A percentile compares a stretch with the other conserved stretches of the same genome.
These are phyloP conservation scores for Penicillium sp. DNA, from an alignment of 2,329 filamentous ascomycete genomes.

Conservation along the genomic window DNA sequence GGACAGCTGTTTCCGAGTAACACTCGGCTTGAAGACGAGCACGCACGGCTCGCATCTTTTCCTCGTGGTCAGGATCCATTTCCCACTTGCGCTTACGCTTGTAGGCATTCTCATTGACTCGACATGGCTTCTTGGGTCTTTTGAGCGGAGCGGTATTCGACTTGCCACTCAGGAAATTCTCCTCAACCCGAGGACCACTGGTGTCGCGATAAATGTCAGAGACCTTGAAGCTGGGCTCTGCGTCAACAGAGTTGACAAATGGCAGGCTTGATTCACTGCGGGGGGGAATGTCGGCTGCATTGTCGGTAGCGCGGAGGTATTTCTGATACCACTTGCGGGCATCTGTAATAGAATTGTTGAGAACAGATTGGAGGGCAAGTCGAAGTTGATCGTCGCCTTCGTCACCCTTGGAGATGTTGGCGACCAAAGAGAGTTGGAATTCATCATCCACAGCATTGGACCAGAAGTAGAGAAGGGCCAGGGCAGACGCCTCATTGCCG, in stretches of 20 bases:
- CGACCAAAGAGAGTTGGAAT: conserved; percentile 17
- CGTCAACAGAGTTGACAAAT: conserved; percentile 37
- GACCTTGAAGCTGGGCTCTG: conserved; percentile 25
- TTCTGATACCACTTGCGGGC: conserved; percentile 15
- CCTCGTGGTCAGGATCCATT: conserved; percentile 27
- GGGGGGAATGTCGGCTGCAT: conserved; percentile 1
- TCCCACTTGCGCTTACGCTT: conserved; percentile 30
- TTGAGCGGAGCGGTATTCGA: conserved; percentile 26
- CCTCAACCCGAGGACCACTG: conserved; percentile 17
- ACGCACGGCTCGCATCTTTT: conserved; percentile 17
- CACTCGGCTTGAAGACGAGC: conserved; percentile 5
- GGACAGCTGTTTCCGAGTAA: not conserved
- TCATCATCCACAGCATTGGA: conserved; percentile 11
- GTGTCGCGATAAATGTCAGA: conserved; percentile 23
- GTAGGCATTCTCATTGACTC: conserved; percentile 20
- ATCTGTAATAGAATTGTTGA: conserved; percentile 10
- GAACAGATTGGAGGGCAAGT: conserved; percentile 10
- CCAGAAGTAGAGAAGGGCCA: conserved; percentile 19
- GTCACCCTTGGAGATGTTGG: conserved; percentile 10
- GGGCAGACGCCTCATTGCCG: conserved; percentile 5
- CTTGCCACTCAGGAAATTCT: conserved; percentile 20
- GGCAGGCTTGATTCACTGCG: conserved; percentile 39
- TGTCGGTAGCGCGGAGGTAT: not conserved
- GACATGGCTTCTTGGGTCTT: conserved; percentile 22
- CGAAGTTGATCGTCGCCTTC: conserved; percentile 5